Evolutionary conservation across 306 rosid genomes (phyloP).

Genomic region (Senna tora): DNA sequence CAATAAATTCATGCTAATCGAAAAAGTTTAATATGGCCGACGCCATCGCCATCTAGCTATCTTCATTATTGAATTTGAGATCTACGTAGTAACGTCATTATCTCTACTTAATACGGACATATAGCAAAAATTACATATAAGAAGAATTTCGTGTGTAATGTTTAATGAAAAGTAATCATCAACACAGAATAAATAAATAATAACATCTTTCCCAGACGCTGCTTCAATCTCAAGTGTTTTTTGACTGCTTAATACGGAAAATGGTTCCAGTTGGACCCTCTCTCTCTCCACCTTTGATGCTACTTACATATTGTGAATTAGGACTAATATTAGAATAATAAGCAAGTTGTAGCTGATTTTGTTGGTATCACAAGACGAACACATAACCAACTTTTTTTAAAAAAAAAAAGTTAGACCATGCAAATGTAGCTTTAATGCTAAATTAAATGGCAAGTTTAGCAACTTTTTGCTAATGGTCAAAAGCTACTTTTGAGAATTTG

Average conservation of each 20-base stretch:
- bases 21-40: background rate
- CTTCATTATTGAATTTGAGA: background rate
- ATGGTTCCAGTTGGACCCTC: background rate
- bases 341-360: conserved; percentile 36
- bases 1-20: background rate
- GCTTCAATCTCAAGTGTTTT: background rate
- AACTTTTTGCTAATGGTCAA: background rate
- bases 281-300: background rate
- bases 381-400: background rate
- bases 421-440: background rate
- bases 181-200: background rate
- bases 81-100: too few relatives aligned
- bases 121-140: background rate
- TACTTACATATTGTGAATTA: background rate
- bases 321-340: background rate
- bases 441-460: conserved; percentile 8
- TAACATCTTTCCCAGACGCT: background rate
- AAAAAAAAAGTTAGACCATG: background rate
- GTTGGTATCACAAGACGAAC: conserved; percentile 30
- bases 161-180: background rate
- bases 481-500: background rate
- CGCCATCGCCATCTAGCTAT: background rate
- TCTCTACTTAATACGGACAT: too few relatives aligned
- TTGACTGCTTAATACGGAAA: background rate
- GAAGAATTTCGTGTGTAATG: background rate